Base-by-base conservation (phyloP, 108 stramenopile species). In the Stephanodiscus triporus region DNA sequence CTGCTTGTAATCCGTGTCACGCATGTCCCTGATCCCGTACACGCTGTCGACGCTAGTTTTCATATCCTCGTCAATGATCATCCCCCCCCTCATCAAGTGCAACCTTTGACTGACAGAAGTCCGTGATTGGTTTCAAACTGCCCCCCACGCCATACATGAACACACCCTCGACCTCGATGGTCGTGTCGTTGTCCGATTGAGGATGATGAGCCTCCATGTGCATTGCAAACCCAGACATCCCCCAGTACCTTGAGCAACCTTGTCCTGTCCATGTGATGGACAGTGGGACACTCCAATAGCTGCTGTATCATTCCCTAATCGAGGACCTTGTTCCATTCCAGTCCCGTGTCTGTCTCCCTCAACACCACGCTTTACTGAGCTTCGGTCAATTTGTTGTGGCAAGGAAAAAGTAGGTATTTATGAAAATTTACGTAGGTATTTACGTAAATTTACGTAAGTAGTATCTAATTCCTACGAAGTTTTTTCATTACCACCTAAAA, bases 1-100 rank as follows among this genome's bases (percentile, higher is more conserved):
- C 69, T 87, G 86, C 70, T 87, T 87, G 78, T 70, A 87, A n/a
- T 83, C 75, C 16, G 86, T 87, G 45, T 87, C 84, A 0, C 86
- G 77, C 42, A 87, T 87, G 42, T 87, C 86, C 1, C 86, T 84
- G 56, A 87, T 87, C 16, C 75, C 83, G 53, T 53, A 53, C 51
- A 69, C 20, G 56, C 63, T 47, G 24, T 66, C 49, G n/a, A 22
- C 16, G 30, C 71, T 55, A 0, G 85, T 86, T 68, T 80, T 76
- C 85, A 88, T 86, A 57, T 85, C 72, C 29, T 78, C 85, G 51
- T 84, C 68, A 6, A 85, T 83, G 30, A 78, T 58, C 0, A 88
- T 85, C 87, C 1, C 87, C 87, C 36, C 77, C 59, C 16, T 86
- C 83, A 26, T 85, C 69, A 14, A 81, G 66, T 2, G 81, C 81